Evolutionary conservation across 2,329 filamentous ascomycete genomes (phyloP).

Genomic region (Bipolaris sorokiniana): DNA sequence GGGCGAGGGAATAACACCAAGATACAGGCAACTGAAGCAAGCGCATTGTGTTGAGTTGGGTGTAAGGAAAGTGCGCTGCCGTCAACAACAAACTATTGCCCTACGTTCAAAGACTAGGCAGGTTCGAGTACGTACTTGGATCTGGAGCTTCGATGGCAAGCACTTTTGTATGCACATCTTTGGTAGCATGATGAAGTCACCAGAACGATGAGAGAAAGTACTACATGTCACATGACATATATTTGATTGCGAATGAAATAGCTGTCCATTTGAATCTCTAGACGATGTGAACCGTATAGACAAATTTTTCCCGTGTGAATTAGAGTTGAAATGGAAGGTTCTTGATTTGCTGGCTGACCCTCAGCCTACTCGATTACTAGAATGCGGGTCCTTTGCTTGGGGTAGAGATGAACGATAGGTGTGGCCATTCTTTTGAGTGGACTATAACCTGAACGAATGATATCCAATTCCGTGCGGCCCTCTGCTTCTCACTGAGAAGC

Average conservation of each 20-base stretch:
- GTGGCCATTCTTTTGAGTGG: background rate
- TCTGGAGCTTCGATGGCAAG: background rate
- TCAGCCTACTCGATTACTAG: too few species aligned
- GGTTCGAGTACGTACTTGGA: background rate
- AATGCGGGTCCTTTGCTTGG: too few species aligned
- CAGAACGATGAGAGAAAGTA: too few species aligned
- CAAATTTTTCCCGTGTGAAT: too few species aligned
- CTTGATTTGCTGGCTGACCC: too few species aligned
- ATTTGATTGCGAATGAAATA: background rate
- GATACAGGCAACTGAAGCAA: slow-evolving; percentile 16
- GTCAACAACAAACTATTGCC: slow-evolving; percentile 24
- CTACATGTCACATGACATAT: background rate
- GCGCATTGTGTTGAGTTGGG: background rate
- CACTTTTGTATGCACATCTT: too few species aligned
- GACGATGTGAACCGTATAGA: too few species aligned
- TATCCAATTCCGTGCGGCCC: too few species aligned
- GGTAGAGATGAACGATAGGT: background rate
- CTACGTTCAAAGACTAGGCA: background rate
- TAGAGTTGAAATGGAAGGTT: too few species aligned
- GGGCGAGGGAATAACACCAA: slow-evolving; percentile 26
- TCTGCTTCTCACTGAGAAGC: background rate
- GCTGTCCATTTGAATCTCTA: background rate
- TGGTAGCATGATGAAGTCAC: background rate
- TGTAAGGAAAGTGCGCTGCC: slow-evolving; percentile 21
- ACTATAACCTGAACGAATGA: background rate